Conservation (phyloP, 352 stramenopile species). For the Phytopythium sindhum region DNA sequence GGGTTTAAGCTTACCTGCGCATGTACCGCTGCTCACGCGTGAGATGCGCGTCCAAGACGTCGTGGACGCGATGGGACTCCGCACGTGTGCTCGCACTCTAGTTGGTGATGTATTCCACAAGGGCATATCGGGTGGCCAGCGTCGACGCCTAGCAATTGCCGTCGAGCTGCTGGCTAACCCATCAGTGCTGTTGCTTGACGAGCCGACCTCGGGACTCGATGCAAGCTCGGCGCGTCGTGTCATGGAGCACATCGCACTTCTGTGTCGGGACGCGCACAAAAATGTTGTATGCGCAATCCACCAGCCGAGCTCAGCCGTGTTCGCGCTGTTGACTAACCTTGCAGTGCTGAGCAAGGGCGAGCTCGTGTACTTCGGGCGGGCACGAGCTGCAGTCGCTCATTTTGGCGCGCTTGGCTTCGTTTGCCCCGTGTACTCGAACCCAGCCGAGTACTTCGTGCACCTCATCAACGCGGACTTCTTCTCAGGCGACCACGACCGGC, state of each 20-base stretch:
- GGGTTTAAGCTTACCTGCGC: conserved; percentile 38
- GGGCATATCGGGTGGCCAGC: conserved; percentile 85
- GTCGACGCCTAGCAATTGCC: conserved; percentile 91
- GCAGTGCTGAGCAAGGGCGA: conserved; percentile 65
- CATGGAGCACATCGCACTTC: conserved; percentile 66
- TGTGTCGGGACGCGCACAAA: conserved; percentile 45
- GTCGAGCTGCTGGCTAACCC: conserved; percentile 93
- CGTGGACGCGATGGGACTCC: conserved; percentile 68
- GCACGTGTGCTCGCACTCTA: conserved; percentile 44
- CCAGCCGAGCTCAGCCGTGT: conserved; percentile 78
- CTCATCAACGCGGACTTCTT: conserved; percentile 65
- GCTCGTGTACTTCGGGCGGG: conserved; percentile 86
- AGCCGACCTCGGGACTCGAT: conserved; percentile 92
- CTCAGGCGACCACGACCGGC: conserved; percentile 12
- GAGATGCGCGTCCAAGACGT: conserved; percentile 60
- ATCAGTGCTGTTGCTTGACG: conserved; percentile 94
- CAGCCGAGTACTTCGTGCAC: conserved; percentile 62
- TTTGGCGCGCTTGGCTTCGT: conserved; percentile 49
- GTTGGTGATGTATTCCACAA: conserved; percentile 86
- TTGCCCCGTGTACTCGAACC: conserved; percentile 67
- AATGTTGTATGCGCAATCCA: conserved; percentile 85
- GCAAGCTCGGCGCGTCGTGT: conserved; percentile 85
- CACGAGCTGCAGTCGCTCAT: conserved; percentile 44
- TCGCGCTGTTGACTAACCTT: conserved; percentile 65
- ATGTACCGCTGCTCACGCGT: conserved; percentile 34